A percentile compares a stretch with the other conserved stretches of the same genome.
phyloP scores from a whole-genome alignment of 2,329 filamentous ascomycete genomes.

The Fusarium brevicatenulatum region DNA sequence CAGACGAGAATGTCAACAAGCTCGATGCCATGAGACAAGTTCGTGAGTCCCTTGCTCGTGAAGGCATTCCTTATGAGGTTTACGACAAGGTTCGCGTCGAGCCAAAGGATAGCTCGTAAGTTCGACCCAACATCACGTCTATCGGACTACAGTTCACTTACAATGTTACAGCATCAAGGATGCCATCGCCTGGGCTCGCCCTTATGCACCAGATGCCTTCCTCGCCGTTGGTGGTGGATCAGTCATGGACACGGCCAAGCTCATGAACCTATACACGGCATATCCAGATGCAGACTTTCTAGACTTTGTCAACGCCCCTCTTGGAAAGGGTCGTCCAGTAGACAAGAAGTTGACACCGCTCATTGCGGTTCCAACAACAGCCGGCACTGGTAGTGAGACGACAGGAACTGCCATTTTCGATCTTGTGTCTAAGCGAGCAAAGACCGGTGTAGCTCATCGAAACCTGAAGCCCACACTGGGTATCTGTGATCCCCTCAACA shows the following conservation, averaged over 20 bases:
- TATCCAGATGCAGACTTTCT: conserved; percentile 94
- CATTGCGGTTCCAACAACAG: conserved; percentile 86
- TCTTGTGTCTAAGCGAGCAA: conserved; percentile 86
- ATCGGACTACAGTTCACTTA: conserved; percentile 9
- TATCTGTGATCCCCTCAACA: conserved; percentile 88
- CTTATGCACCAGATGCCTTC: conserved; percentile 85
- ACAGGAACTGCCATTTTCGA: conserved; percentile 99
- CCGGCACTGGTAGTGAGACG: conserved; percentile 90
- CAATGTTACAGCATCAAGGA: conserved; percentile 74
- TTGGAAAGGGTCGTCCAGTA: conserved; percentile 86
- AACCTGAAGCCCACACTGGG: conserved; percentile 95
- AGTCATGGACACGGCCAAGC: conserved; percentile 97
- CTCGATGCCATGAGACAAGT: conserved; percentile 92
- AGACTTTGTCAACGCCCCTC: conserved; percentile 96
- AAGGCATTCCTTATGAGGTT: conserved; percentile 83
- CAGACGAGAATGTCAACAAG: conserved; percentile 82
- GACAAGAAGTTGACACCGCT: conserved; percentile 76
- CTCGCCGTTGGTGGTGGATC: conserved; percentile 90
- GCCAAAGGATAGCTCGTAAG: conserved; percentile 91
- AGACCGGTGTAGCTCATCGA: conserved; percentile 95
- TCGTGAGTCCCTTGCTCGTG: conserved; percentile 78
- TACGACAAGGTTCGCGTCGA: conserved; percentile 86
- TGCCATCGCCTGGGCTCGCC: conserved; percentile 87
- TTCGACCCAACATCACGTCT: neutral
- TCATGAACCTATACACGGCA: conserved; percentile 96